Conservation (phyloP, 1,139 yeast genomes). For the Pichia sp. region DNA sequence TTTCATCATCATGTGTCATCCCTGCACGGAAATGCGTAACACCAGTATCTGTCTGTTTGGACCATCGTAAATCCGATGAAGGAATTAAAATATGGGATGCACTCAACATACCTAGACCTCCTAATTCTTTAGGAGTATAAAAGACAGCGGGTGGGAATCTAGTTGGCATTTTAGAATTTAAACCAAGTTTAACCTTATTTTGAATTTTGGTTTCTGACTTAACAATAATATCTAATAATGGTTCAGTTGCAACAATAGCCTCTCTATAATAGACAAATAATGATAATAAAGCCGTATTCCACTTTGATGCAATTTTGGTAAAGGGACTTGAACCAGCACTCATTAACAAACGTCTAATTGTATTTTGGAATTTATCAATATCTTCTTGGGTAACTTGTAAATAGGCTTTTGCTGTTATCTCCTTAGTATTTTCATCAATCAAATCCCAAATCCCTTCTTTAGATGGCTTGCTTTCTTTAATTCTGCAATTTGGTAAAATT, state of each 20-base stretch:
- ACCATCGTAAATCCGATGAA: conserved; percentile 86
- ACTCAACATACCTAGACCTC: conserved; percentile 96
- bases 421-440: conserved; percentile 63
- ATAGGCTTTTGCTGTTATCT: conserved; percentile 84
- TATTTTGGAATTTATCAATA: conserved; percentile 70
- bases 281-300: conserved; percentile 91
- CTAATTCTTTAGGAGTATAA: conserved; percentile 93
- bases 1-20: conserved; percentile 71
- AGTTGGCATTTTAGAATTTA: conserved; percentile 97
- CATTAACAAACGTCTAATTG: conserved; percentile 87
- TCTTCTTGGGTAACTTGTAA: conserved; percentile 78
- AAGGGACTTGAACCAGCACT: conserved; percentile 95
- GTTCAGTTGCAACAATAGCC: conserved; percentile 80
- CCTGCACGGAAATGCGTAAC: conserved; percentile 93
- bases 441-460: conserved; percentile 93
- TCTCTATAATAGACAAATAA: conserved; percentile 87
- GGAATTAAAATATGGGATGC: conserved; percentile 95
- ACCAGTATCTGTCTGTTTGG: conserved; percentile 90
- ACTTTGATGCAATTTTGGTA: conserved; percentile 87
- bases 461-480: conserved; percentile 32
- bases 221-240: conserved; percentile 73
- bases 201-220: conserved; percentile 92
- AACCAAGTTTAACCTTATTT: conserved; percentile 88
- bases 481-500: conserved; percentile 68
- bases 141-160: conserved; percentile 98